Conservation (phyloP, 306 rosid genomes). For the Cicer bijugum region DNA sequence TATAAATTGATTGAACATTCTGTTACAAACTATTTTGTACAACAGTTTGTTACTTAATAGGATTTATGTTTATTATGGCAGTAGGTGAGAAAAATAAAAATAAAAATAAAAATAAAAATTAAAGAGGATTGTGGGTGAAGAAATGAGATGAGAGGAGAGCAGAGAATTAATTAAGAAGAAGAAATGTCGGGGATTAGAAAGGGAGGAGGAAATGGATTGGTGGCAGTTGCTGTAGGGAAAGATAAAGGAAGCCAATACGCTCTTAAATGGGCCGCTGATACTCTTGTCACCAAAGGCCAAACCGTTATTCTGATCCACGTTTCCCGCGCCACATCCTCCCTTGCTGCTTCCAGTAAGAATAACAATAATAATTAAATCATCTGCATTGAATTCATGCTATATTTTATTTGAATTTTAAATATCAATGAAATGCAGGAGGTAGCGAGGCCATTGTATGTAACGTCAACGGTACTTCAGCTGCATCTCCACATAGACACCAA, state of each 20-base stretch:
- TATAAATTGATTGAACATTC: conserved; percentile 38
- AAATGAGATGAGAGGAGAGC: conserved; percentile 5
- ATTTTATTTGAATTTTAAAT: too few species aligned
- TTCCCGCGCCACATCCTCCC: conserved; percentile 48
- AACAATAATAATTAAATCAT: background rate
- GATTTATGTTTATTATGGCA: too few species aligned
- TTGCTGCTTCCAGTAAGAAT: conserved; percentile 41
- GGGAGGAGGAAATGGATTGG: conserved; percentile 72
- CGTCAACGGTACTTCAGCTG: conserved; percentile 25
- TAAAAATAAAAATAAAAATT: background rate
- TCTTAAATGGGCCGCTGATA: conserved; percentile 87
- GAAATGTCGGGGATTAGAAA: conserved; percentile 54
- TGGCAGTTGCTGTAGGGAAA: conserved; percentile 77
- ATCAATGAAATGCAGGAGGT: conserved; percentile 45
- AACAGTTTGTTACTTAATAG: background rate
- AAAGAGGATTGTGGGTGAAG: background rate
- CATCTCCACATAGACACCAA: conserved; percentile 59
- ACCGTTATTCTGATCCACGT: conserved; percentile 77
- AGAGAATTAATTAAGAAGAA: background rate
- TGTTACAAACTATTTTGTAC: conserved; percentile 12
- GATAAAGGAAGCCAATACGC: conserved; percentile 87
- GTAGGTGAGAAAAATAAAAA: too few species aligned
- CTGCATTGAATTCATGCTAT: too few species aligned
- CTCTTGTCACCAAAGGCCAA: conserved; percentile 67
- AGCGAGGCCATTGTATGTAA: conserved; percentile 61